A percentile compares a stretch with the other conserved stretches of the same genome.
Conservation (phyloP, 148 eudicot genomes). For the Beta vulgaris region DNA sequence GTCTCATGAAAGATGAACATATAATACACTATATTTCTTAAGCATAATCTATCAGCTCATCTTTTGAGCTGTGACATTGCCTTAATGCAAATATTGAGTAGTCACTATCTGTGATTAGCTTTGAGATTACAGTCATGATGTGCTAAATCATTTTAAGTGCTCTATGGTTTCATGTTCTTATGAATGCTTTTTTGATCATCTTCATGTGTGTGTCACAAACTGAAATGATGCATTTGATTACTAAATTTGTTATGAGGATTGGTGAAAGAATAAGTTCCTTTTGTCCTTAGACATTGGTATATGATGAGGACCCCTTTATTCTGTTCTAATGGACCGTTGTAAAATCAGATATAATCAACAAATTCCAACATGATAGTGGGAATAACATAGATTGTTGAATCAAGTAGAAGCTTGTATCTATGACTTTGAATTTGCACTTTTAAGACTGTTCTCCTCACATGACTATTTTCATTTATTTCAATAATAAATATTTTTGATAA, state of each 20-base stretch:
- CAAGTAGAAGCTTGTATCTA: not conserved
- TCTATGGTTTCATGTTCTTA: not conserved
- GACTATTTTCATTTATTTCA: too few relatives aligned
- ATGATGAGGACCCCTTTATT: not conserved
- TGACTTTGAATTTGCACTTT: not conserved
- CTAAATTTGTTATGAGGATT: not conserved
- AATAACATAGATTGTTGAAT: not conserved
- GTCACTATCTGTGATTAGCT: not conserved
- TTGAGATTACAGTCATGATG: not conserved
- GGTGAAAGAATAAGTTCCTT: not conserved
- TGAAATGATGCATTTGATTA: not conserved
- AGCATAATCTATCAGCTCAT: not conserved
- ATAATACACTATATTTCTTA: conserved; percentile 1
- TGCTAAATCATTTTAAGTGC: not conserved
- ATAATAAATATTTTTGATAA: too few relatives aligned
- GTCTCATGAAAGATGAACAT: not conserved
- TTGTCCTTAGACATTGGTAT: not conserved
- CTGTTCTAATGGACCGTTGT: not conserved
- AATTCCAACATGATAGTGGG: not conserved
- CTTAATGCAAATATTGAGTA: too few relatives aligned
- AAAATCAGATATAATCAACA: not conserved
- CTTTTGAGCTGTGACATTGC: not conserved
- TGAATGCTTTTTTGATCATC: not conserved
- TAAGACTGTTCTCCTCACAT: too few relatives aligned
- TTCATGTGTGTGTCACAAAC: not conserved